Evolutionary conservation across 2,329 filamentous ascomycete species (phyloP).

Genomic region (Claviceps sp.): DNA sequence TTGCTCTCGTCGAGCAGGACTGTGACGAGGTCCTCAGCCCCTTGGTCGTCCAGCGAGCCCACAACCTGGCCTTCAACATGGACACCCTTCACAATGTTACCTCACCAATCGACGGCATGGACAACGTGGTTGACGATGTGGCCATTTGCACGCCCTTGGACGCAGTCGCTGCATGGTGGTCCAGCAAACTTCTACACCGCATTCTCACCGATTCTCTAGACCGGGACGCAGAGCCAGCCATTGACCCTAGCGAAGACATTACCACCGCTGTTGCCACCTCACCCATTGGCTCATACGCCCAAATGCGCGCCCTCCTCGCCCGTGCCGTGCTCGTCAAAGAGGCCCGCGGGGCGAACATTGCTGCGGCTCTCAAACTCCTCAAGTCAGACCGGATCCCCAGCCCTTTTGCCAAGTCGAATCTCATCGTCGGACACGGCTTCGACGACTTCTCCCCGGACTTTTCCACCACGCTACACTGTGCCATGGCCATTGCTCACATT

Average conservation of each 20-base stretch:
- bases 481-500: constrained; percentile 47
- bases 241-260: constrained; percentile 31
- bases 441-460: constrained; percentile 35
- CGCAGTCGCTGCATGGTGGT: constrained; percentile 85
- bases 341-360: constrained; percentile 42
- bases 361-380: constrained; percentile 39
- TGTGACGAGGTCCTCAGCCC: constrained; percentile 72
- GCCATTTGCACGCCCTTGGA: constrained; percentile 80
- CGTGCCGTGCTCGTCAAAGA: constrained; percentile 42
- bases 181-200: constrained; percentile 57
- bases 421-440: constrained; percentile 32
- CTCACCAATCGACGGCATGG: constrained; percentile 57
- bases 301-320: constrained; percentile 45
- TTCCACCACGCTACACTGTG: constrained; percentile 43
- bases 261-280: constrained; percentile 59
- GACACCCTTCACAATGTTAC: constrained; percentile 55
- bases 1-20: constrained; percentile 61
- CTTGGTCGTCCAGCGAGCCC: constrained; percentile 67
- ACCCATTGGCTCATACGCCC: constrained; percentile 64
- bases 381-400: constrained; percentile 16
- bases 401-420: constrained; percentile 15
- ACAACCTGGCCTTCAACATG: constrained; percentile 81
- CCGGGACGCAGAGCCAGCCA: constrained; percentile 24
- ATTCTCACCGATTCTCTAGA: constrained; percentile 52
- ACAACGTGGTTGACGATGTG: constrained; percentile 71